A percentile compares a stretch with the other conserved stretches of the same genome.
These are phyloP conservation scores for Fusarium sp. DNA, from an alignment of 2,329 filamentous ascomycete genomes.

Conservation along the genomic window DNA sequence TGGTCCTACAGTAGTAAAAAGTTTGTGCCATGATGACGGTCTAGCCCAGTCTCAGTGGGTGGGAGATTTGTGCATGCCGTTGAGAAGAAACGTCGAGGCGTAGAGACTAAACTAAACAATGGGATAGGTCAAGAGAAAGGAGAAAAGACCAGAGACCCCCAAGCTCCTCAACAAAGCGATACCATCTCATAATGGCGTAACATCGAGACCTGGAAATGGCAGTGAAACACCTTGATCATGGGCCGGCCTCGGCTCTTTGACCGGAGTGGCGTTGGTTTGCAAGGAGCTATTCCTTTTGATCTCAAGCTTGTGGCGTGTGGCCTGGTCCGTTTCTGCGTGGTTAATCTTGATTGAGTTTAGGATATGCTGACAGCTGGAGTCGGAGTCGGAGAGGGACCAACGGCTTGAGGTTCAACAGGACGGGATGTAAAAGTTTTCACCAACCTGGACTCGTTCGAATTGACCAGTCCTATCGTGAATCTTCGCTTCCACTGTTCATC, in stretches of 20 bases:
- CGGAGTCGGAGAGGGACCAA: neutral
- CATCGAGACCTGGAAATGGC: constrained; percentile 33
- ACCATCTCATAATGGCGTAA: constrained; percentile 28
- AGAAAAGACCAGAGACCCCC: constrained; percentile 19
- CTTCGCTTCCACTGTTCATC: neutral
- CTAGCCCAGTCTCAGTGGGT: constrained; percentile 1
- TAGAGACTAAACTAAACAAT: constrained; percentile 8
- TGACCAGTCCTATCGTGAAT: neutral
- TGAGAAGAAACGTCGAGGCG: constrained; percentile 33
- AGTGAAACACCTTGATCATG: constrained; percentile 37
- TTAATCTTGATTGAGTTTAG: constrained; percentile 41
- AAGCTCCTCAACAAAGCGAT: constrained; percentile 37
- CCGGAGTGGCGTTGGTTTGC: constrained; percentile 23
- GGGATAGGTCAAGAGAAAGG: constrained; percentile 3
- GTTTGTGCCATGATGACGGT: constrained; percentile 14
- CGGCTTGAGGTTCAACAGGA: constrained; percentile 3
- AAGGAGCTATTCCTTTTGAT: constrained; percentile 26
- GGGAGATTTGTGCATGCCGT: constrained; percentile 31
- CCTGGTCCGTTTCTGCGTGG: constrained; percentile 34
- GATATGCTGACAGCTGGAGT: neutral
- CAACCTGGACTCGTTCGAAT: neutral
- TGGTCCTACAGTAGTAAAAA: constrained; percentile 24
- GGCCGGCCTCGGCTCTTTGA: constrained; percentile 36
- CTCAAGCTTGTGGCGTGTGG: constrained; percentile 31
- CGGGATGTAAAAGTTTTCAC: neutral